Evolutionary conservation across 2,329 filamentous ascomycete species (phyloP).

Genomic region (Paecilomyces dactylethromorphus): DNA sequence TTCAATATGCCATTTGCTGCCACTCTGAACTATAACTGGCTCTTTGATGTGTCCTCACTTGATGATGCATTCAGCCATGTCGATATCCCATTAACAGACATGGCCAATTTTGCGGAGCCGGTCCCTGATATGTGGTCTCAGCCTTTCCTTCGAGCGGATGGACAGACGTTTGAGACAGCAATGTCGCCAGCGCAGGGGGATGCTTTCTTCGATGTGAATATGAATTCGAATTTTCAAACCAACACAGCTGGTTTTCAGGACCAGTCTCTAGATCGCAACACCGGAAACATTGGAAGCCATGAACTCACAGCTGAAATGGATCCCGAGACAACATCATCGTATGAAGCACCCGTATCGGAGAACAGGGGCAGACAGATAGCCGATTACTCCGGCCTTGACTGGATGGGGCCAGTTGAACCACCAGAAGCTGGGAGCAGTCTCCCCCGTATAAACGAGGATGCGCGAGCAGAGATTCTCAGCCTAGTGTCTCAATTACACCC

Average conservation of each 20-base stretch:
- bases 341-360: neutral
- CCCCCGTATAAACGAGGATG: constrained; percentile 25
- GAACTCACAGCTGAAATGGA: neutral
- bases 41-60: constrained; percentile 45
- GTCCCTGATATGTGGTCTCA: constrained; percentile 9
- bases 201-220: neutral
- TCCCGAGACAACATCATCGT: neutral
- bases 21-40: constrained; percentile 56
- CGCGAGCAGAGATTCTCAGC: constrained; percentile 38
- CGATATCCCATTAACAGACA: constrained; percentile 18
- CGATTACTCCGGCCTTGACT: constrained; percentile 17
- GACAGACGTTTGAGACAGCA: neutral
- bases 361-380: neutral
- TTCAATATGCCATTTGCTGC: constrained; percentile 62
- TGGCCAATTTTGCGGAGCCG: constrained; percentile 14
- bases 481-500: constrained; percentile 47
- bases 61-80: constrained; percentile 26
- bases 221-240: neutral
- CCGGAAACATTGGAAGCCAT: neutral
- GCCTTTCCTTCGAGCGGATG: neutral
- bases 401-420: constrained; percentile 17
- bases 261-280: neutral
- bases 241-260: neutral
- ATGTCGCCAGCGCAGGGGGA: neutral
- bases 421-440: constrained; percentile 7